These are phyloP conservation scores for Russula brevipes DNA, from an alignment of 768 basidiomycete species.

Conservation along the genomic window DNA sequence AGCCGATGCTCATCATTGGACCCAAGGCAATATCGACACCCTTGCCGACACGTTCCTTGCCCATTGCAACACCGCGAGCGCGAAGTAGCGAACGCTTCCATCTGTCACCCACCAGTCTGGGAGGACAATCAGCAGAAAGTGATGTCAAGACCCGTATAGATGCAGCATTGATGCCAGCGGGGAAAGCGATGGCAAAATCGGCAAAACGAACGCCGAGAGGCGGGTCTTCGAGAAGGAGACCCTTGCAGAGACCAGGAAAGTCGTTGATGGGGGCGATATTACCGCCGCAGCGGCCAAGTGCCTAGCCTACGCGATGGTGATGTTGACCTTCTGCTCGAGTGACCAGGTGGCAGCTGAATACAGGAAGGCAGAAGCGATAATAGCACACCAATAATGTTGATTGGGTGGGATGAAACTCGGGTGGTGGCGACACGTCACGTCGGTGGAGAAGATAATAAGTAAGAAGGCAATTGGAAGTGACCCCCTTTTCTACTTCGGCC, in stretches of 20 bases:
- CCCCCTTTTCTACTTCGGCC: background rate
- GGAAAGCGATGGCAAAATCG: slow-evolving; percentile 73
- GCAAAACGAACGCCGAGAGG: slow-evolving; percentile 74
- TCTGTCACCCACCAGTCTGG: slow-evolving; percentile 27
- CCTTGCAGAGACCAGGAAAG: slow-evolving; percentile 71
- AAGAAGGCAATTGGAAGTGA: background rate
- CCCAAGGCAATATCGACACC: slow-evolving; percentile 76
- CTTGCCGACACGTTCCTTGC: slow-evolving; percentile 74
- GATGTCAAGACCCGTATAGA: slow-evolving; percentile 51
- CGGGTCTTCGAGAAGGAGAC: slow-evolving; percentile 68
- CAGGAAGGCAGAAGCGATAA: background rate
- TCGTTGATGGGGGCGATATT: slow-evolving; percentile 51
- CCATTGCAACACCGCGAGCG: slow-evolving; percentile 71
- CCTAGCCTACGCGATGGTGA: slow-evolving; percentile 42
- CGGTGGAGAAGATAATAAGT: background rate
- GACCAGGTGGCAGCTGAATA: slow-evolving; percentile 17
- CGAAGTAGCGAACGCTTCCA: slow-evolving; percentile 65
- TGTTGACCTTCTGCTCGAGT: slow-evolving; percentile 25
- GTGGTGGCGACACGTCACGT: background rate
- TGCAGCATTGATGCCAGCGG: slow-evolving; percentile 78
- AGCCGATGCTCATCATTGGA: slow-evolving; percentile 86
- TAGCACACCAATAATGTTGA: background rate
- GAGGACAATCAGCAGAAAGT: background rate
- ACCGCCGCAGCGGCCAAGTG: slow-evolving; percentile 59
- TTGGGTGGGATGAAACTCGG: background rate